phyloP scores from a whole-genome alignment of 208 protist species.

The Blechomonas ayalai region DNA sequence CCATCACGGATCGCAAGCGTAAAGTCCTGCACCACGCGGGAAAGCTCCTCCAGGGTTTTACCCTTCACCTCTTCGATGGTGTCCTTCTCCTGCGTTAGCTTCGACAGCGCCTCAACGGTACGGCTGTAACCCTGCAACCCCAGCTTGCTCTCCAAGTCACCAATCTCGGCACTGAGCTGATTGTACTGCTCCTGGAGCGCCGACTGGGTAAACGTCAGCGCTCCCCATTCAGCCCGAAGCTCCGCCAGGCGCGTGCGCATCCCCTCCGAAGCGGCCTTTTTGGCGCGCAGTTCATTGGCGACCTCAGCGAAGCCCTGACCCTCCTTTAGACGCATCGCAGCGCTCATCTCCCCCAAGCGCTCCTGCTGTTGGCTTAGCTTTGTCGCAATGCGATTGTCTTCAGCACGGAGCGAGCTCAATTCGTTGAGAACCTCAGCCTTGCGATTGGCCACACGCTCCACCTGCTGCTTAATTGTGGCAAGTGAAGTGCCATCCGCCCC shows the following conservation, averaged over 20 bases:
- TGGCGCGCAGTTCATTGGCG: constrained; percentile 72
- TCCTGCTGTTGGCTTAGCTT: constrained; percentile 75
- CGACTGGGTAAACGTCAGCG: constrained; percentile 77
- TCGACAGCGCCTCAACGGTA: constrained; percentile 68
- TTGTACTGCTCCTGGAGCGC: constrained; percentile 67
- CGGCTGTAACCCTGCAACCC: constrained; percentile 81
- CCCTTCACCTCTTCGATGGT: constrained; percentile 83
- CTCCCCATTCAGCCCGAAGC: constrained; percentile 80
- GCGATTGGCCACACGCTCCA: constrained; percentile 53
- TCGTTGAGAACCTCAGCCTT: constrained; percentile 68
- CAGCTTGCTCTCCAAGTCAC: constrained; percentile 77
- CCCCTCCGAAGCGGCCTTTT: constrained; percentile 78
- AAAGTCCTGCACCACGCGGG: constrained; percentile 84
- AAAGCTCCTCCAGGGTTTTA: constrained; percentile 87
- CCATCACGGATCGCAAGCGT: constrained; percentile 76
- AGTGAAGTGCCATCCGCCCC: constrained; percentile 74
- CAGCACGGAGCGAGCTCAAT: constrained; percentile 63
- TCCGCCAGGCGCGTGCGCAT: constrained; percentile 74
- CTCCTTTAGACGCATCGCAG: constrained; percentile 76
- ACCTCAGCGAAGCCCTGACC: constrained; percentile 83
- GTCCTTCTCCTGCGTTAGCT: constrained; percentile 80
- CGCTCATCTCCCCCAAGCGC: constrained; percentile 65
- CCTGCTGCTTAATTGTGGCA: constrained; percentile 75
- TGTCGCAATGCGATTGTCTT: constrained; percentile 55
- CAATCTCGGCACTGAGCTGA: constrained; percentile 60